Percentiles rank a stretch among this genome's conserved stretches.
These are phyloP conservation scores for Daldinia loculata DNA, from an alignment of 495 filamentous ascomycete genomes.

Conservation along the genomic window DNA sequence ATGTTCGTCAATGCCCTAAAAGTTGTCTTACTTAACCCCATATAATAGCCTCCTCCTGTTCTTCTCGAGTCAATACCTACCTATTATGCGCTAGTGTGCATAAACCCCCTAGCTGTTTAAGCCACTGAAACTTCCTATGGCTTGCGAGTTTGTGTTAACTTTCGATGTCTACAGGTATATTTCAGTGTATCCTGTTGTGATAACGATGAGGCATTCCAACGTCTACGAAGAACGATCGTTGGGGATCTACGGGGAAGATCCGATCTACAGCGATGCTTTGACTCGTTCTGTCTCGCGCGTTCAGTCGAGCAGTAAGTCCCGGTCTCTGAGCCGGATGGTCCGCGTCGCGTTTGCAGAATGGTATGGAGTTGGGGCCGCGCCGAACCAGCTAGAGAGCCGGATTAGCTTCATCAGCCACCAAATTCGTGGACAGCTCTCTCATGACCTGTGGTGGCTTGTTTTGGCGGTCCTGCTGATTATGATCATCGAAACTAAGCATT, in stretches of 20 bases:
- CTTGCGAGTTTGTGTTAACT: background rate
- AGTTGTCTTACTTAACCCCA: background rate
- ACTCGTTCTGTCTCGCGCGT: slow-evolving; percentile 33
- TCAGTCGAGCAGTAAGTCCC: slow-evolving; percentile 35
- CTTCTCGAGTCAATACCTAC: slow-evolving; percentile 14
- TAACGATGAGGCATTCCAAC: slow-evolving; percentile 72
- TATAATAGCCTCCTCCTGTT: background rate
- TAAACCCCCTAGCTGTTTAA: background rate
- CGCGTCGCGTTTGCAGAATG: slow-evolving; percentile 48
- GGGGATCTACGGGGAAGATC: slow-evolving; percentile 70
- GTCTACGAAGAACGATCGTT: slow-evolving; percentile 73
- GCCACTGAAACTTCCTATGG: background rate
- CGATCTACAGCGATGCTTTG: slow-evolving; percentile 18
- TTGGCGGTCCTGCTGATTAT: slow-evolving; percentile 77
- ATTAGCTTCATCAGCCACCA: slow-evolving; percentile 68
- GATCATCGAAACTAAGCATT: slow-evolving; percentile 75
- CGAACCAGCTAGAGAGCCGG: slow-evolving; percentile 42
- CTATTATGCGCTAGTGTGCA: background rate
- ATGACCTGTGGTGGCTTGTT: slow-evolving; percentile 88
- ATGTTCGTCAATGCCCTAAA: slow-evolving; percentile 59
- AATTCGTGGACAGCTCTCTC: slow-evolving; percentile 80
- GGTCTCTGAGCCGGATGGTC: slow-evolving; percentile 42
- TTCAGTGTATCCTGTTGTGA: slow-evolving; percentile 77
- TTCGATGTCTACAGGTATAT: slow-evolving; percentile 62
- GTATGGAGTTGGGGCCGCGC: slow-evolving; percentile 49